Evolutionary conservation across 441 rosid genomes (phyloP), one percentile per base, ranked within the genome.

Genomic region (Adansonia madagascariensis): DNA sequence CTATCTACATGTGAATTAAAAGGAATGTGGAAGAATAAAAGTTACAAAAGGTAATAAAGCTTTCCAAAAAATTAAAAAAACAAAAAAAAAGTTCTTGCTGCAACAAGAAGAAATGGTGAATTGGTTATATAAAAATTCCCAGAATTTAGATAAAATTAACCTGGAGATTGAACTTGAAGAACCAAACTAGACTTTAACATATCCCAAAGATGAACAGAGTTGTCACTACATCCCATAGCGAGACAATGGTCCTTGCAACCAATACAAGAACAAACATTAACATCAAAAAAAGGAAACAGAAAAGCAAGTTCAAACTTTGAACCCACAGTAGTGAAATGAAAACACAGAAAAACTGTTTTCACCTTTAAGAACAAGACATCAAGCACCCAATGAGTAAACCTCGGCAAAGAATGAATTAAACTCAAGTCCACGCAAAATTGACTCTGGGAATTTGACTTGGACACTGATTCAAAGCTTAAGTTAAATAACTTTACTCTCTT

Each of bases 221-320:
- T 96, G 84, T 94, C 91, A 74, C 97, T 90, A 61, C 97, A 90
- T 44, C 99, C 98, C 71, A 96, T 82, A 57, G 94, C 99, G 75
- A 96, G 80, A 80, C 85, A 84, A 75, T 77, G 80, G 44, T 81
- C 78, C 72, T 77, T 66, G 68, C 68, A 85, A 94, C 89, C 64
- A 66, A n/a, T 68, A 60, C 85, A 78, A 65, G 11, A 72, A 35
- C 59, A 27, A 74, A 70, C 1, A 50, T 46, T 15, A 74, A 65
- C 65, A 56, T 4, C 18, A 35, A 17, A 12, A 63, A 60, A 75
- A 73, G 2, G 59, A 50, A 20, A 68, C 43, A 9, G 35, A 60
- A 75, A 63, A 55, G 11, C 53, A 46, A 59, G 49, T 24, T 65
- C 55, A 67, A 68, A 46, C 73, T 68, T 56, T 43, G 31, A 69